Conservation (phyloP, 2,329 filamentous ascomycete genomes). For the Fusarium torulosum region DNA sequence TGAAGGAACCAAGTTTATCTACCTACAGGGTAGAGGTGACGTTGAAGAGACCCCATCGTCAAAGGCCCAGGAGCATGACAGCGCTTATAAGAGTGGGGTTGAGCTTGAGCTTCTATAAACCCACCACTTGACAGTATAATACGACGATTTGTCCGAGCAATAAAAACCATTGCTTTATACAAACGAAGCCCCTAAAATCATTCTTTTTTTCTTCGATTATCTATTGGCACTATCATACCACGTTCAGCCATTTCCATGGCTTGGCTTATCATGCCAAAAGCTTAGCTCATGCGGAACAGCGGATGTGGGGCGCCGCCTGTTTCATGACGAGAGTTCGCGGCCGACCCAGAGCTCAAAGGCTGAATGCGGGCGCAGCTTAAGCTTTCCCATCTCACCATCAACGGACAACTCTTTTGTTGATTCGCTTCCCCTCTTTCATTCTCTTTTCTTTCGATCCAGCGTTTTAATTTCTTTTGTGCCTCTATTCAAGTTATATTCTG, state of each 20-base stretch:
- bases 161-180: neutral
- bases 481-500: neutral
- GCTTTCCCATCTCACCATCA: slow-evolving; percentile 36
- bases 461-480: neutral
- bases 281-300: neutral
- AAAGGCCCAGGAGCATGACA: slow-evolving; percentile 12
- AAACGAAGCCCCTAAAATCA: neutral
- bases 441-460: slow-evolving; percentile 7
- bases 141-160: neutral
- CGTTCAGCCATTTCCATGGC: neutral
- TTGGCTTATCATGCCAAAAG: neutral
- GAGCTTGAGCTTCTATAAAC: slow-evolving; percentile 5
- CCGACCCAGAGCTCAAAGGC: neutral
- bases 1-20: neutral
- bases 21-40: slow-evolving; percentile 6
- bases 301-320: slow-evolving; percentile 35
- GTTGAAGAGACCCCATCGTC: slow-evolving; percentile 9
- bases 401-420: slow-evolving; percentile 19
- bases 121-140: neutral
- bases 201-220: neutral
- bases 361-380: slow-evolving; percentile 31
- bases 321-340: slow-evolving; percentile 35
- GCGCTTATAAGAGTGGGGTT: slow-evolving; percentile 17
- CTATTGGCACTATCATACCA: neutral
- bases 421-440: slow-evolving; percentile 20